Base-by-base conservation (phyloP, 495 filamentous ascomycete species). In the Tuber melanosporum region DNA sequence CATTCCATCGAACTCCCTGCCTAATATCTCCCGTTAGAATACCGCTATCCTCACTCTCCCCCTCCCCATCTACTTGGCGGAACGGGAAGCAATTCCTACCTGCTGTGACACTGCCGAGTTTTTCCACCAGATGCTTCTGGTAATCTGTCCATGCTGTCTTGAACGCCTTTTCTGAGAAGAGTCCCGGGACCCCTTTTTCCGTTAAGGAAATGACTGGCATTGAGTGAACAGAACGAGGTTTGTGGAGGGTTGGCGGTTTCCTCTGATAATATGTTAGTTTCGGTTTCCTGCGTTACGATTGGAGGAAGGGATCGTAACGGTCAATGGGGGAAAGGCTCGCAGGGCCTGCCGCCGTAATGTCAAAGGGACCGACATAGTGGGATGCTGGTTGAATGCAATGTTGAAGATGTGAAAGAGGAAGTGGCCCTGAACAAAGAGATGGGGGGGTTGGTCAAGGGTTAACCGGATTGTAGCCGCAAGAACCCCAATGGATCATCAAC, bases 61-160 rank as follows among this genome's bases (percentile, higher is more conserved):
- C 32, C 47, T 49, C 62, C 45, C 45, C 26, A 62, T 70, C 36
- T 52, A 41, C 47, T 47, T 66, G 41, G 49, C 26, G 36, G 43
- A 20, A 20, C 71, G 15, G 42, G 15, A 17, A 72, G 71, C 66
- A 19, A 57, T 75, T 85, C 89, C 80, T 88, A 95, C 94, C 93
- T 78, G 89, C 89, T 73, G 89, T 91, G 81, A 92, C 84, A 73
- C 84, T 80, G 84, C 96, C 95, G 81, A 99, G 88, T 83, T 90
- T 92, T 71, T 92, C 85, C 57, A 95, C 82, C 77, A 97, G 84
- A 72, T 90, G 84, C 42, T 85, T 81, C 86, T 95, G 93, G 86
- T 98, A 98, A 80, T 94, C 86, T 36, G 87, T 91, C 93, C 94
- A 99, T 46, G 94, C 88, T 20, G 92, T 88, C 74, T 91, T 86